Evolutionary conservation across 768 basidiomycete genomes (phyloP).

Genomic region (Rossbeevera mucosa): DNA sequence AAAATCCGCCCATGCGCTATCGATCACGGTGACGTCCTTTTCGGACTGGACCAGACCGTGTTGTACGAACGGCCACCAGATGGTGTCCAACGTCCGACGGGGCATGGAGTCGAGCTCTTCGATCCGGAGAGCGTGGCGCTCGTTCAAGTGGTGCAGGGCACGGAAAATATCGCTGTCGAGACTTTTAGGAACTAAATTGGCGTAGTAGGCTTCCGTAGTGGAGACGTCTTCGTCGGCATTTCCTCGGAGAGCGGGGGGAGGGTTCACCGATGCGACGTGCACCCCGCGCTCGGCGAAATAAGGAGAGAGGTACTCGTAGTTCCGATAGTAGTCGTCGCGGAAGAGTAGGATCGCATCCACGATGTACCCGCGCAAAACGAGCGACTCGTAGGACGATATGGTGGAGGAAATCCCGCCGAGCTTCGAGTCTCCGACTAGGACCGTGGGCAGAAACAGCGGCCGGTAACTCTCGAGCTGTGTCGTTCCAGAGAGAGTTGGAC

Average conservation of each 20-base stretch:
- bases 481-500: slow-evolving; percentile 76
- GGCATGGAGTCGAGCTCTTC: slow-evolving; percentile 75
- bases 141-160: slow-evolving; percentile 56
- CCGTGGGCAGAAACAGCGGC: slow-evolving; percentile 79
- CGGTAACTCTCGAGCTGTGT: slow-evolving; percentile 85
- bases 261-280: slow-evolving; percentile 47
- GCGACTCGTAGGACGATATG: slow-evolving; percentile 88
- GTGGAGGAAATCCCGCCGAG: slow-evolving; percentile 95
- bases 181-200: slow-evolving; percentile 37
- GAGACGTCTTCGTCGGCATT: slow-evolving; percentile 43
- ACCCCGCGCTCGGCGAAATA: slow-evolving; percentile 78
- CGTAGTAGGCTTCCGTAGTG: slow-evolving; percentile 71
- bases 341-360: slow-evolving; percentile 83
- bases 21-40: slow-evolving; percentile 81
- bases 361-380: slow-evolving; percentile 84
- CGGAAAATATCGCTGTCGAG: slow-evolving; percentile 38
- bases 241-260: slow-evolving; percentile 51
- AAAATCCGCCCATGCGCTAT: slow-evolving; percentile 83
- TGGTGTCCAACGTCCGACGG: slow-evolving; percentile 61
- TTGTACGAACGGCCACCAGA: slow-evolving; percentile 99
- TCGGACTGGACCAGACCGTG: slow-evolving; percentile 67
- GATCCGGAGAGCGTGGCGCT: slow-evolving; percentile 61
- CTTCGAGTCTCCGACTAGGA: slow-evolving; percentile 82
- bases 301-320: slow-evolving; percentile 72
- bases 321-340: slow-evolving; percentile 81